phyloP scores from a whole-genome alignment of 2,329 filamentous ascomycete genomes.

The Colletotrichum somersetense region DNA sequence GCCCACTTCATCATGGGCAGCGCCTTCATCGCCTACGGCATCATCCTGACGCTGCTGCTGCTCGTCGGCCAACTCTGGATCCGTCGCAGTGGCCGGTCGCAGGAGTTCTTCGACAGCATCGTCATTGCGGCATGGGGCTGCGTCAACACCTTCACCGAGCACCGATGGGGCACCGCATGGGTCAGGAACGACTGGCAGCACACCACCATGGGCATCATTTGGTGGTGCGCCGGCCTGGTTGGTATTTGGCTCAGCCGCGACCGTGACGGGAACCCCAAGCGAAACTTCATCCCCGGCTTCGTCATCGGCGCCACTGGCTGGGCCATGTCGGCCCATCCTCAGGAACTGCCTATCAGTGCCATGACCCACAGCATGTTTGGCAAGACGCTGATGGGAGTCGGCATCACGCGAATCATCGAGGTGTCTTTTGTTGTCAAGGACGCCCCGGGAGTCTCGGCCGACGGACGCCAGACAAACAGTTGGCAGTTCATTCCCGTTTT shows the following conservation, averaged over 20 bases:
- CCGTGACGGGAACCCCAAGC: conserved; percentile 85
- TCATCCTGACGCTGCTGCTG: conserved; percentile 86
- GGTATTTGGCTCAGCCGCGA: conserved; percentile 93
- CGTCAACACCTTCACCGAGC: conserved; percentile 98
- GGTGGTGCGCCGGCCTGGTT: conserved; percentile 94
- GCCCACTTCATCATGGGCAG: conserved; percentile 99
- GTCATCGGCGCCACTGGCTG: conserved; percentile 94
- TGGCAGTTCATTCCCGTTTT: conserved; percentile 68
- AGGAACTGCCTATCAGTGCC: conserved; percentile 84
- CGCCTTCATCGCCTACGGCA: conserved; percentile 94
- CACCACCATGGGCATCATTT: conserved; percentile 99
- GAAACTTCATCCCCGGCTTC: conserved; percentile 92
- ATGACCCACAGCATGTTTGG: conserved; percentile 92
- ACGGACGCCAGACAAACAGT: conserved; percentile 76
- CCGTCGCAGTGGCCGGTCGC: conserved; percentile 83
- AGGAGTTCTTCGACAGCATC: conserved; percentile 95
- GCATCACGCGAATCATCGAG: conserved; percentile 87
- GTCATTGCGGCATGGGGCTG: conserved; percentile 96
- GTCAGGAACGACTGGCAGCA: conserved; percentile 96
- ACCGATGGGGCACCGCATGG: conserved; percentile 92
- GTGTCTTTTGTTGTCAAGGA: conserved; percentile 90
- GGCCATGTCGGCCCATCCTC: conserved; percentile 94
- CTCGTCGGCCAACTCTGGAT: conserved; percentile 92
- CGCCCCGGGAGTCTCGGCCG: conserved; percentile 71
- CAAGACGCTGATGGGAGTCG: conserved; percentile 94